Conservation (phyloP, 2,329 filamentous ascomycete species). For the Sordariomycetes sp. region DNA sequence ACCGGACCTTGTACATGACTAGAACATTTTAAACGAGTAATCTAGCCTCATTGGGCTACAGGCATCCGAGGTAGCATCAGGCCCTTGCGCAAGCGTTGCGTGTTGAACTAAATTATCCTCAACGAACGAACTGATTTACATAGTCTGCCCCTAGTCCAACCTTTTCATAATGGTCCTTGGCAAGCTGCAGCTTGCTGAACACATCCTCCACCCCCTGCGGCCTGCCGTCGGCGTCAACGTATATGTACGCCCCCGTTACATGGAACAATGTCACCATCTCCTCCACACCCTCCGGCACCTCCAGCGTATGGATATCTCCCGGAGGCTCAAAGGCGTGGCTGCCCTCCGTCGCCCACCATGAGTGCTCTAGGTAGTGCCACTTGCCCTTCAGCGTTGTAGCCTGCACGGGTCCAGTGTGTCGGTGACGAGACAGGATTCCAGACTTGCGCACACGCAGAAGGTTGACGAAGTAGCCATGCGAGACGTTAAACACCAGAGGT, state of each 20-base stretch:
- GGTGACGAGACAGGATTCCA: conserved; percentile 20
- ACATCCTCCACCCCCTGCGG: conserved; percentile 20
- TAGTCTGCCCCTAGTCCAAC: conserved; percentile 18
- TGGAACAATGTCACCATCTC: conserved; percentile 23
- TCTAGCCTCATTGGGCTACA: too few relatives aligned
- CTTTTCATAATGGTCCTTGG: conserved; percentile 18
- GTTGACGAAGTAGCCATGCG: conserved; percentile 20
- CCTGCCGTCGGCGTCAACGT: conserved; percentile 19
- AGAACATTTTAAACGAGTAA: too few relatives aligned
- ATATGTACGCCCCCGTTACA: conserved; percentile 22
- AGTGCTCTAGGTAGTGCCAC: conserved; percentile 24
- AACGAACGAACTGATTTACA: conserved; percentile 14
- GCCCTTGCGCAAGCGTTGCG: too few relatives aligned
- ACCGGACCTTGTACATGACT: too few relatives aligned
- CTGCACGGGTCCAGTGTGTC: conserved; percentile 20
- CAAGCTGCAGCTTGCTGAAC: conserved; percentile 19
- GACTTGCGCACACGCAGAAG: conserved; percentile 17
- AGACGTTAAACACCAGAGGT: conserved; percentile 17
- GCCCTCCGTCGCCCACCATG: conserved; percentile 22
- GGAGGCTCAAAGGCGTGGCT: conserved; percentile 22
- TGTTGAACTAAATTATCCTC: too few relatives aligned
- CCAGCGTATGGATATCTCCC: conserved; percentile 22
- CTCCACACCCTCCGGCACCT: conserved; percentile 19
- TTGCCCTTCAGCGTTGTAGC: conserved; percentile 18
- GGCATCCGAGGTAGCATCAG: too few relatives aligned